phyloP scores from a whole-genome alignment of 2,329 filamentous ascomycete genomes.

The Colletotrichum sp. region DNA sequence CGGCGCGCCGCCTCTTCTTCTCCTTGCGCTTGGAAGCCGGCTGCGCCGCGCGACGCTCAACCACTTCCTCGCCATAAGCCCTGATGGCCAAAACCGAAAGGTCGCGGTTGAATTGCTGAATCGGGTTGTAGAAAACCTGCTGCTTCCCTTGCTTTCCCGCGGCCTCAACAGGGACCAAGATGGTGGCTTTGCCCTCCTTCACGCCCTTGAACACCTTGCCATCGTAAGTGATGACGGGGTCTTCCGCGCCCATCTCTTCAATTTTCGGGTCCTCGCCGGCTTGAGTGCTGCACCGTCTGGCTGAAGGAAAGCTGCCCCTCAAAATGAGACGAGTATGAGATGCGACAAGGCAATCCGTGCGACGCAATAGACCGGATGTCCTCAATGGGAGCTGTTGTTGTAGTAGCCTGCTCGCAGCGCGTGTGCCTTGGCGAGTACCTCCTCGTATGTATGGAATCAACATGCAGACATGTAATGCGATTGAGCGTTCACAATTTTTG shows the following conservation, averaged over 20 bases:
- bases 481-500: background rate
- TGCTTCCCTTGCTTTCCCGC: slow-evolving; percentile 53
- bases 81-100: slow-evolving; percentile 91
- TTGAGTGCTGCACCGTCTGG: background rate
- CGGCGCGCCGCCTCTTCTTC: slow-evolving; percentile 45
- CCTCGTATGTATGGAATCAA: background rate
- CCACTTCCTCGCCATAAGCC: slow-evolving; percentile 76
- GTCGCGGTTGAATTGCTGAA: slow-evolving; percentile 98
- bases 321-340: background rate
- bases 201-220: slow-evolving; percentile 58
- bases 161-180: slow-evolving; percentile 55
- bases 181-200: slow-evolving; percentile 62
- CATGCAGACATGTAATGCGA: slow-evolving; percentile 6
- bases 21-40: slow-evolving; percentile 31
- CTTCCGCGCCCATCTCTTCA: slow-evolving; percentile 31
- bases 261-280: background rate
- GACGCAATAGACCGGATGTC: background rate
- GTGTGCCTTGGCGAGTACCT: slow-evolving; percentile 6
- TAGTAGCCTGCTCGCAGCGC: background rate
- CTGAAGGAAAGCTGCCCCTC: background rate
- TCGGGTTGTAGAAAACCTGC: slow-evolving; percentile 98
- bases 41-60: slow-evolving; percentile 51
- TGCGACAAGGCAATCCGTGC: background rate
- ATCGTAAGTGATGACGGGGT: slow-evolving; percentile 40
- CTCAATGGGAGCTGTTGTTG: background rate